A percentile compares a stretch with the other conserved stretches of the same genome.
phyloP scores from a whole-genome alignment of 176 grass and related monocot genomes.

The Poa annua region DNA sequence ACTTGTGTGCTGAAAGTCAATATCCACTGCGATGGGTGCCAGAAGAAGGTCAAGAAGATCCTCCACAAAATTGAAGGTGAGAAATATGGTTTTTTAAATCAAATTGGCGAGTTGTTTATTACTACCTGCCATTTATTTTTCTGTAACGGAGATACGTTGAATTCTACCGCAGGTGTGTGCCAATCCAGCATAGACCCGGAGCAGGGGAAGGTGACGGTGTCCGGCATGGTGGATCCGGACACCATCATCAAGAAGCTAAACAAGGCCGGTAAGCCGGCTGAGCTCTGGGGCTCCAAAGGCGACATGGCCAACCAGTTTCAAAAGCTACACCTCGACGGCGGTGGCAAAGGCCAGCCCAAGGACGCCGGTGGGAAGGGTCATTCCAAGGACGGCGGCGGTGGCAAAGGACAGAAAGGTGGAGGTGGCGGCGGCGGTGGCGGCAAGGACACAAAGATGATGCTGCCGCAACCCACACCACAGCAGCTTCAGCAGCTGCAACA shows the following conservation, averaged over 20 bases:
- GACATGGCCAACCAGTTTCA: constrained; percentile 41
- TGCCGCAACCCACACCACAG: constrained; percentile 51
- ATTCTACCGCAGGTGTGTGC: constrained; percentile 63
- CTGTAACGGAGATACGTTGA: constrained; percentile 4
- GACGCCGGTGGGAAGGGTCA: constrained; percentile 47
- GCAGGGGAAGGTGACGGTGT: constrained; percentile 69
- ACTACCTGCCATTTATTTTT: not conserved
- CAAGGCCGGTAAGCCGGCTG: constrained; percentile 68
- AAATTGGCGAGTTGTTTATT: constrained; percentile 9
- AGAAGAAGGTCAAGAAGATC: constrained; percentile 75
- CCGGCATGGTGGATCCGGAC: constrained; percentile 63
- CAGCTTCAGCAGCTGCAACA: constrained; percentile 66
- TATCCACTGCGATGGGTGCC: constrained; percentile 76
- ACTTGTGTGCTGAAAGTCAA: constrained; percentile 76
- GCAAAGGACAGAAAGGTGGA: constrained; percentile 26
- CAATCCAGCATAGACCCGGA: constrained; percentile 50
- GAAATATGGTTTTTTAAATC: not conserved
- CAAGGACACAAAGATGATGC: constrained; percentile 37
- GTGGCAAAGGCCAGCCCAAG: constrained; percentile 49
- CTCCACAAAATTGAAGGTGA: constrained; percentile 78
- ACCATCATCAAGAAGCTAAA: constrained; percentile 69
- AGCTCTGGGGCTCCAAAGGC: constrained; percentile 55
- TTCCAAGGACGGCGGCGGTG: constrained; percentile 49
- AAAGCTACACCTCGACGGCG: constrained; percentile 45
- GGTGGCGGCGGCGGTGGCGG: not conserved